phyloP scores from a whole-genome alignment of 768 basidiomycete species.

The Gyrodon lividus region DNA sequence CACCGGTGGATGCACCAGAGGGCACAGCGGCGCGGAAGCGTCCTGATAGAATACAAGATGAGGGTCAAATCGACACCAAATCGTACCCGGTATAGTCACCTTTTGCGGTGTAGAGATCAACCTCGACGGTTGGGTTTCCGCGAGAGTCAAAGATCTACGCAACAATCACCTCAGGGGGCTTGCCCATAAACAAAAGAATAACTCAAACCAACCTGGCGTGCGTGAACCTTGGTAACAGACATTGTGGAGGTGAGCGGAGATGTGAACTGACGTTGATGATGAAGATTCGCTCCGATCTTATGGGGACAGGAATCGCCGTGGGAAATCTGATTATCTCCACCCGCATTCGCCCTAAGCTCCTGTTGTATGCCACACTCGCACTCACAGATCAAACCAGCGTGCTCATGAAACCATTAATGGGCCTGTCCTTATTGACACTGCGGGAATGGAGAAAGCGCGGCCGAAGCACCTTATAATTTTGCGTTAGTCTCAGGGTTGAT shows the following conservation, averaged over 20 bases:
- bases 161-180: slow-evolving; percentile 13
- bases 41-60: slow-evolving; percentile 46
- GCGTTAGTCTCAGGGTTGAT: slow-evolving; percentile 6
- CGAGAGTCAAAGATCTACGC: slow-evolving; percentile 97
- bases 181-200: not conserved
- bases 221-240: slow-evolving; percentile 90
- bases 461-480: slow-evolving; percentile 10
- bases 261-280: slow-evolving; percentile 1
- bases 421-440: not conserved
- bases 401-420: slow-evolving; percentile 14
- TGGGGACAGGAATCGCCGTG: slow-evolving; percentile 23
- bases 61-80: slow-evolving; percentile 9
- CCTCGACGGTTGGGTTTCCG: slow-evolving; percentile 96
- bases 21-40: slow-evolving; percentile 94
- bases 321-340: slow-evolving; percentile 40
- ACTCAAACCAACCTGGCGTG: slow-evolving; percentile 71
- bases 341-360: slow-evolving; percentile 10
- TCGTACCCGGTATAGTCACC: slow-evolving; percentile 46
- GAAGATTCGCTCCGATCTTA: slow-evolving; percentile 17
- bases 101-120: slow-evolving; percentile 85
- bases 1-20: slow-evolving; percentile 97
- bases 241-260: slow-evolving; percentile 49
- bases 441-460: slow-evolving; percentile 9
- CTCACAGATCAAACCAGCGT: not conserved
- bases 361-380: not conserved